phyloP scores from a whole-genome alignment of 2,329 filamentous ascomycete species.

The Zasmidium cellare region DNA sequence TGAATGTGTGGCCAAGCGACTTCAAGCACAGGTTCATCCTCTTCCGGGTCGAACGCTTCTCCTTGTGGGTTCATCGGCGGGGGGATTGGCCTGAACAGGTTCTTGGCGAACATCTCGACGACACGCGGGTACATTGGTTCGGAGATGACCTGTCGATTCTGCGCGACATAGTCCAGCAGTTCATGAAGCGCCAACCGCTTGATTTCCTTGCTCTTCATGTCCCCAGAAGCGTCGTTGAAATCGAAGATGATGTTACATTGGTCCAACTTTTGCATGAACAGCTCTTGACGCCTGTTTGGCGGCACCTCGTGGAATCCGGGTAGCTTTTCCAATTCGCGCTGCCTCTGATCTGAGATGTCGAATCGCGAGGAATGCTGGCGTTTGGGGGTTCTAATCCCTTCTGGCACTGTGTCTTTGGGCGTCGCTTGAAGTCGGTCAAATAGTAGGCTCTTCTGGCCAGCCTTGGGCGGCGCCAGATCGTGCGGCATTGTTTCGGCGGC shows the following conservation, averaged over 20 bases:
- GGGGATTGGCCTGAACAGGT: constrained; percentile 93
- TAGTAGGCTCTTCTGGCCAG: constrained; percentile 82
- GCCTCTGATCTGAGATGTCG: constrained; percentile 88
- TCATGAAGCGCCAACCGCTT: constrained; percentile 95
- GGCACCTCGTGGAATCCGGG: constrained; percentile 97
- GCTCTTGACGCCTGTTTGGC: constrained; percentile 87
- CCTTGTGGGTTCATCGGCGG: constrained; percentile 97
- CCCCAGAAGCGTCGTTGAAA: constrained; percentile 95
- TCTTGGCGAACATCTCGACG: constrained; percentile 99
- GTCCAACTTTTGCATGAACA: constrained; percentile 99
- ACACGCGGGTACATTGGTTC: constrained; percentile 99
- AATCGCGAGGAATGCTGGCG: constrained; percentile 97
- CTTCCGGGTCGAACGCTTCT: constrained; percentile 96
- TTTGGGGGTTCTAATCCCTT: constrained; percentile 92
- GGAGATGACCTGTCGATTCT: constrained; percentile 97
- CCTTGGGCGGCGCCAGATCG: constrained; percentile 90
- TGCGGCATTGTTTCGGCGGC: constrained; percentile 97
- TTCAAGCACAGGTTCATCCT: constrained; percentile 96
- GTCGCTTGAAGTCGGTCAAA: constrained; percentile 89
- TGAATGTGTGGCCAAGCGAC: constrained; percentile 99
- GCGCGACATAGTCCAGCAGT: constrained; percentile 94
- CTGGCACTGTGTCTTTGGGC: constrained; percentile 86
- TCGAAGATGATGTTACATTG: constrained; percentile 99
- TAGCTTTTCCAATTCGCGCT: constrained; percentile 91
- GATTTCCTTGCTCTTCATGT: constrained; percentile 99